These are phyloP conservation scores for Cladosporium oxysporum DNA, from an alignment of 2,329 filamentous ascomycete species.

Conservation along the genomic window DNA sequence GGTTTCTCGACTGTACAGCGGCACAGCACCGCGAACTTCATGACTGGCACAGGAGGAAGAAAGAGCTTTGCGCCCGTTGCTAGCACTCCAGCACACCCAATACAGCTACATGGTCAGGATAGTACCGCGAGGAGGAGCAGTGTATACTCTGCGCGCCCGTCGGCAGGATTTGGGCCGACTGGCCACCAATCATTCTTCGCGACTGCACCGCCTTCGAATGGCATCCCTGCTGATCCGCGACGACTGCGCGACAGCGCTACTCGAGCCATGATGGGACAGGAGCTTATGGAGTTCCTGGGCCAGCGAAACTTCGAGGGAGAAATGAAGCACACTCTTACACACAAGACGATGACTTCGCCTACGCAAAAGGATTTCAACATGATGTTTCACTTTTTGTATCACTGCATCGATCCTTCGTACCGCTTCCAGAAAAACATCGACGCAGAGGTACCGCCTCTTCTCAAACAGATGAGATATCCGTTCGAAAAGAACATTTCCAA, in stretches of 20 bases:
- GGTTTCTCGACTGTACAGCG: slow-evolving; percentile 84
- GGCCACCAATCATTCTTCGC: slow-evolving; percentile 92
- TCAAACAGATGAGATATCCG: slow-evolving; percentile 92
- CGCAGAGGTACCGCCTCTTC: slow-evolving; percentile 85
- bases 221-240: slow-evolving; percentile 82
- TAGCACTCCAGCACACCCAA: slow-evolving; percentile 47
- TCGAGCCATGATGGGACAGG: slow-evolving; percentile 80
- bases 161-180: slow-evolving; percentile 61
- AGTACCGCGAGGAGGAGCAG: slow-evolving; percentile 72
- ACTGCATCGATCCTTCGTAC: slow-evolving; percentile 90
- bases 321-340: slow-evolving; percentile 90
- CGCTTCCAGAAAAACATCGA: slow-evolving; percentile 93
- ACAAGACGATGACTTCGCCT: slow-evolving; percentile 87
- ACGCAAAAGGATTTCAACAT: slow-evolving; percentile 98
- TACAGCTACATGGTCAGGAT: slow-evolving; percentile 51
- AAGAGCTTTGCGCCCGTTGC: slow-evolving; percentile 70
- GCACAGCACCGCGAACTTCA: slow-evolving; percentile 71
- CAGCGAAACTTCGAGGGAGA: slow-evolving; percentile 97
- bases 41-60: slow-evolving; percentile 59
- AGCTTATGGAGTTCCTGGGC: slow-evolving; percentile 87
- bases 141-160: slow-evolving; percentile 57
- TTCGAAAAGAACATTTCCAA: slow-evolving; percentile 96
- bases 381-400: slow-evolving; percentile 98
- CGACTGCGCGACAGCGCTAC: slow-evolving; percentile 79
- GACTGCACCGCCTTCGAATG: slow-evolving; percentile 76